Evolutionary conservation across 148 eudicot genomes (phyloP).

Genomic region (Gaultheria prostrata): DNA sequence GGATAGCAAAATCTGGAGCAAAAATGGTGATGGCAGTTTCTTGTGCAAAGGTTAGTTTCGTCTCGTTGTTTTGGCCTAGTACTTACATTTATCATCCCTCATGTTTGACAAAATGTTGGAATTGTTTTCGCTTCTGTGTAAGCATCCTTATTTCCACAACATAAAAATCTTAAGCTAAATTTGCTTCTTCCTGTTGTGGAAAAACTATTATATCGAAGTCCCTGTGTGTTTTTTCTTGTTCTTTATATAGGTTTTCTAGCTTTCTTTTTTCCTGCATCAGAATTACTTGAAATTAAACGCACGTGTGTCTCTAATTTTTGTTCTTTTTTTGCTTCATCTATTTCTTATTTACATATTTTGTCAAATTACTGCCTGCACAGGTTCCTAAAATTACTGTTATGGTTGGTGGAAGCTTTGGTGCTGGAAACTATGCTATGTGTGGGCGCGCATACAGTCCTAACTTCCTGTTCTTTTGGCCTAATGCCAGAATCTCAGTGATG

Average conservation of each 20-base stretch:
- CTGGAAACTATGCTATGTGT: conserved; percentile 99
- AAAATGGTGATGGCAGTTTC: conserved; percentile 99
- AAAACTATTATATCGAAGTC: not conserved
- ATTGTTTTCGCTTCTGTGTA: not conserved
- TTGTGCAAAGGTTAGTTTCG: conserved; percentile 76
- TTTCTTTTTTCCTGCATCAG: not conserved
- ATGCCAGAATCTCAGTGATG: conserved; percentile 95
- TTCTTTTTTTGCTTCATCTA: not conserved
- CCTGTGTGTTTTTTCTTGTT: not conserved
- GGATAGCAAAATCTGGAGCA: conserved; percentile 98
- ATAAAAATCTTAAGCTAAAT: not conserved
- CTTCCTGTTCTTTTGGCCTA: conserved; percentile 98
- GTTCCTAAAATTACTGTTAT: conserved; percentile 93
- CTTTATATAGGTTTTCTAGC: not conserved
- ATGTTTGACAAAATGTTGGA: not conserved
- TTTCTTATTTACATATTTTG: not conserved
- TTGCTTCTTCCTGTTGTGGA: not conserved
- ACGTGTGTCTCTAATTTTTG: not conserved
- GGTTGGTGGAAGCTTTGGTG: conserved; percentile 99
- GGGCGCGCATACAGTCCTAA: conserved; percentile 98
- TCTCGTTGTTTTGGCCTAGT: not conserved
- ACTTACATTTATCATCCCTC: not conserved
- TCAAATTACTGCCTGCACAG: conserved; percentile 35
- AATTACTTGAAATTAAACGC: not conserved
- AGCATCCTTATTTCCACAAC: not conserved